Conservation (phyloP, 1,284 basidiomycete genomes). For the Takashimella tepidaria region DNA sequence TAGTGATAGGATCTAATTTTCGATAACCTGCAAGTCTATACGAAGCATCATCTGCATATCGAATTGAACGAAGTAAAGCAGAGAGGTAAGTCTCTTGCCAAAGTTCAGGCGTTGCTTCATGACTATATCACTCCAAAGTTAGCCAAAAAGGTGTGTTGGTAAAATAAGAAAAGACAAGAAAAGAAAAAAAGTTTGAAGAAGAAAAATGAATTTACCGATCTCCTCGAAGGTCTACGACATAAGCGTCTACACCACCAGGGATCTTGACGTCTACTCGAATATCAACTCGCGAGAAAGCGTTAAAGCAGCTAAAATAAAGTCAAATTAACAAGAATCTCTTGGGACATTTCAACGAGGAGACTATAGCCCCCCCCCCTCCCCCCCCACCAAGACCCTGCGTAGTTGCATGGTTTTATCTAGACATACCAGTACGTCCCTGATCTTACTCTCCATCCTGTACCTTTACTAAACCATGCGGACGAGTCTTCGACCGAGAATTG, state of each 20-base stretch:
- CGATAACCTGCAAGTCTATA: constrained; percentile 90
- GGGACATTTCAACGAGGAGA: not conserved
- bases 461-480: constrained; percentile 87
- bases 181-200: too few relatives aligned
- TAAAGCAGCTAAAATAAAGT: constrained; percentile 70
- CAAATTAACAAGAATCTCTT: not conserved
- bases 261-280: constrained; percentile 97
- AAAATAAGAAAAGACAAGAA: too few relatives aligned
- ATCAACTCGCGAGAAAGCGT: constrained; percentile 95
- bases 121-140: constrained; percentile 54
- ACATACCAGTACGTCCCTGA: constrained; percentile 90
- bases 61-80: constrained; percentile 80
- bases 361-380: too few relatives aligned
- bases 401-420: too few relatives aligned
- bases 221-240: constrained; percentile 88
- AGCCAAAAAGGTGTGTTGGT: too few relatives aligned
- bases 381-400: too few relatives aligned
- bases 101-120: constrained; percentile 84
- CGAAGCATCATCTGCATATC: constrained; percentile 92
- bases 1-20: constrained; percentile 90
- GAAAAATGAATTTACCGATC: constrained; percentile 65
- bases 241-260: constrained; percentile 92
- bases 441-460: constrained; percentile 81
- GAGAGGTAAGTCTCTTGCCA: constrained; percentile 99
- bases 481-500: constrained; percentile 91